Percentiles rank a stretch among this genome's conserved stretches.
Evolutionary conservation across 352 stramenopile species (phyloP).

Genomic region (Globisporangium iwayamae): DNA sequence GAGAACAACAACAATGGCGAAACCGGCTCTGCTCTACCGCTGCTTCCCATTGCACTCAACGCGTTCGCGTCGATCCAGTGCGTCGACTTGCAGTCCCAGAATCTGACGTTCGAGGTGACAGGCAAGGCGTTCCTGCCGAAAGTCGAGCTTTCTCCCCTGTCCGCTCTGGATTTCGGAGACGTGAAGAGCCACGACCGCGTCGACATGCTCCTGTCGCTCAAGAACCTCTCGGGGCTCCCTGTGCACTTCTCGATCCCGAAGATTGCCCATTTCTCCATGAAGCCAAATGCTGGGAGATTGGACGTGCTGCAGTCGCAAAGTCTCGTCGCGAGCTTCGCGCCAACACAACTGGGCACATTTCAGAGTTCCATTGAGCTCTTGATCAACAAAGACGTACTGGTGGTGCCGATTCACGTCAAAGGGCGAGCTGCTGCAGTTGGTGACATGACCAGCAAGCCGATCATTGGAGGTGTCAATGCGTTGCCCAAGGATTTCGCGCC

Average conservation of each 20-base stretch:
- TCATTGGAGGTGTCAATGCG: slow-evolving; percentile 61
- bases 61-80: slow-evolving; percentile 78
- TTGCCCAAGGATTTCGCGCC: slow-evolving; percentile 83
- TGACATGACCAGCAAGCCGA: slow-evolving; percentile 22
- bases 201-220: slow-evolving; percentile 84
- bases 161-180: slow-evolving; percentile 80
- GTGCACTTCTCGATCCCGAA: slow-evolving; percentile 61
- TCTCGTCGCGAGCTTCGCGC: slow-evolving; percentile 88
- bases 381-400: slow-evolving; percentile 46
- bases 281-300: slow-evolving; percentile 61
- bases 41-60: slow-evolving; percentile 29
- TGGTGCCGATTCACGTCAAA: slow-evolving; percentile 56
- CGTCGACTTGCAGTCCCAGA: slow-evolving; percentile 58
- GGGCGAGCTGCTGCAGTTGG: slow-evolving; percentile 61
- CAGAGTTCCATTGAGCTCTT: slow-evolving; percentile 34
- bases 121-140: slow-evolving; percentile 55
- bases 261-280: slow-evolving; percentile 74
- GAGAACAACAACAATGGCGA: slow-evolving; percentile 18
- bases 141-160: slow-evolving; percentile 37
- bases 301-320: slow-evolving; percentile 86
- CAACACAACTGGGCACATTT: slow-evolving; percentile 84
- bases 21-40: slow-evolving; percentile 13
- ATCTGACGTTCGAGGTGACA: slow-evolving; percentile 72
- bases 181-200: slow-evolving; percentile 69
- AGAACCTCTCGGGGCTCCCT: slow-evolving; percentile 71